Percentiles rank a stretch among this genome's conserved stretches.
These are phyloP conservation scores for Lentinula detonsa DNA, from an alignment of 768 basidiomycete species.

Conservation along the genomic window DNA sequence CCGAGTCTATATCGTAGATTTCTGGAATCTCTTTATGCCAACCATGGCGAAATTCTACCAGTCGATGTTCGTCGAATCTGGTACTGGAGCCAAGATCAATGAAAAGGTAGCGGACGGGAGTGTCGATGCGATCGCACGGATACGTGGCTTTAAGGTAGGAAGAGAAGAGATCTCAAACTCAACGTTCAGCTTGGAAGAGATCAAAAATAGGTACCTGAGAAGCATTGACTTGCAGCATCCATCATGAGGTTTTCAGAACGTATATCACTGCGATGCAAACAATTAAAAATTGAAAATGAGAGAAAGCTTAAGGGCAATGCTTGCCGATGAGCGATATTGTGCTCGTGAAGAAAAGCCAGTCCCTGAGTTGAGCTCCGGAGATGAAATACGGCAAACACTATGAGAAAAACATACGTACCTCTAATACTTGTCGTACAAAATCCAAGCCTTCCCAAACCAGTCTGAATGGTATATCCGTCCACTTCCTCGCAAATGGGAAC, in stretches of 20 bases:
- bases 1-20: background rate
- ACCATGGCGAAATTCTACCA: background rate
- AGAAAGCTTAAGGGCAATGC: background rate
- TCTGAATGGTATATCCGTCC: conserved; percentile 2
- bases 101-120: background rate
- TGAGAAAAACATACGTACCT: background rate
- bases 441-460: background rate
- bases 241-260: conserved; percentile 2
- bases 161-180: background rate
- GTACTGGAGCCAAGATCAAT: conserved; percentile 2
- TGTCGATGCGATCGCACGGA: background rate
- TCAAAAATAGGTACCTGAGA: background rate
- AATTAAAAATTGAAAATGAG: background rate
- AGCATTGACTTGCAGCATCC: background rate
- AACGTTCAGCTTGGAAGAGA: background rate
- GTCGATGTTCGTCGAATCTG: background rate
- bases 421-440: background rate
- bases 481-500: conserved; percentile 1
- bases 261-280: background rate
- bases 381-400: background rate
- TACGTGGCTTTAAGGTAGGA: background rate
- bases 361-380: background rate
- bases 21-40: conserved; percentile 1
- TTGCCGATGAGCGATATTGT: conserved; percentile 7
- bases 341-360: conserved; percentile 2